Conservation (phyloP, 2,329 filamentous ascomycete genomes). For the Xylaria hypoxylon region DNA sequence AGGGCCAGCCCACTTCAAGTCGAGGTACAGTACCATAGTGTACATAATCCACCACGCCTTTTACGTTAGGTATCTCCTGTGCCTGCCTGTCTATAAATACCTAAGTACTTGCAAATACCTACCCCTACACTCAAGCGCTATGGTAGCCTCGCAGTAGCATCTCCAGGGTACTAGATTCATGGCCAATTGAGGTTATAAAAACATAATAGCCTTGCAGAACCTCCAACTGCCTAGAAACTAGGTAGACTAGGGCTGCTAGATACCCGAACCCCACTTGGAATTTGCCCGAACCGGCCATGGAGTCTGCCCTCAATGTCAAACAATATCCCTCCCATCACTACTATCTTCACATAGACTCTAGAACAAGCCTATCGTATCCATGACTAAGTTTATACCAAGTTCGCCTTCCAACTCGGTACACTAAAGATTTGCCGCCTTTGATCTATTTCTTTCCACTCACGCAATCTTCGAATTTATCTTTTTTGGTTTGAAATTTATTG, state of each 20-base stretch:
- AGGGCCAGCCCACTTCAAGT: too few species aligned
- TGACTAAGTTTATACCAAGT: constrained; percentile 4
- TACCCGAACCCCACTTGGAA: constrained; percentile 28
- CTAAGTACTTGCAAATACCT: too few species aligned
- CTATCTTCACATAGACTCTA: constrained; percentile 11
- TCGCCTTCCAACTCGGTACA: neutral
- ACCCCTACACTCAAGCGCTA: neutral
- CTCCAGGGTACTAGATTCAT: neutral
- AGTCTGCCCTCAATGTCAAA: constrained; percentile 13
- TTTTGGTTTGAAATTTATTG: neutral
- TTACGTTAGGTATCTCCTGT: neutral
- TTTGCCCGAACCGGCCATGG: constrained; percentile 33
- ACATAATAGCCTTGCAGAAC: constrained; percentile 12
- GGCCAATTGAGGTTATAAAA: constrained; percentile 6
- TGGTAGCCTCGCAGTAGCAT: constrained; percentile 21
- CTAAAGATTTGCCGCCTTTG: neutral
- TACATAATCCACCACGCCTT: too few species aligned
- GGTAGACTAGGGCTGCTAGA: constrained; percentile 8
- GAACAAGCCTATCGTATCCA: neutral
- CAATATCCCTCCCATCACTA: constrained; percentile 23
- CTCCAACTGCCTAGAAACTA: constrained; percentile 10
- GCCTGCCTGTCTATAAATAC: too few species aligned
- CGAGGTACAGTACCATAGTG: too few species aligned
- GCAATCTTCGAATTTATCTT: neutral
- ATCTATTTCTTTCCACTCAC: neutral